phyloP scores from a whole-genome alignment of 192 early-diverging fungal genomes.

The Thamnidium elegans region DNA sequence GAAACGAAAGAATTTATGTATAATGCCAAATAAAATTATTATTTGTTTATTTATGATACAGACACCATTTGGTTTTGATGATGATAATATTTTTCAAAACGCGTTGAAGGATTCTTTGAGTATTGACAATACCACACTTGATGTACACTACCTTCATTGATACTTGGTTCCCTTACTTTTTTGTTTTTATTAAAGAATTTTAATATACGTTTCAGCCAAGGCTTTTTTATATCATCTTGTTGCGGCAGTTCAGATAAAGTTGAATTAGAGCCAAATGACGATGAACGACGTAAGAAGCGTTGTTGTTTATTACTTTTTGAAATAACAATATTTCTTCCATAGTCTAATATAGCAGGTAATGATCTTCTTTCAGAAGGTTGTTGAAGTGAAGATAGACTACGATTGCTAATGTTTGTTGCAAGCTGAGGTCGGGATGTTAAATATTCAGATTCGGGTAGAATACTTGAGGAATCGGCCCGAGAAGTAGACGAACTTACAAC shows the following conservation, averaged over 20 bases:
- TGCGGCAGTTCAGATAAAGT: background rate
- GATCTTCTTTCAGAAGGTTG: background rate
- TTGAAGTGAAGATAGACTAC: background rate
- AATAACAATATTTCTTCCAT: background rate
- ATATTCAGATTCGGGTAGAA: background rate
- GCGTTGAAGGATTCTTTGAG: background rate
- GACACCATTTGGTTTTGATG: background rate
- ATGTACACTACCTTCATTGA: background rate
- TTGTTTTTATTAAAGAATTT: background rate
- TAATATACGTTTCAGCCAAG: background rate
- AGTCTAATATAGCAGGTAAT: background rate
- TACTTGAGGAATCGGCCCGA: background rate
- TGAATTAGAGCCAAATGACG: background rate
- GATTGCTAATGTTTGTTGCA: background rate
- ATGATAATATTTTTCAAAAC: background rate
- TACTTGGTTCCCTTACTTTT: background rate
- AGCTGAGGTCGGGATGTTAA: background rate
- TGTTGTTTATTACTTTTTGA: background rate
- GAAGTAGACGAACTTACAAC: too few species aligned
- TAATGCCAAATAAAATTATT: background rate
- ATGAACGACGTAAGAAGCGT: background rate
- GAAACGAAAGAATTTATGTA: background rate
- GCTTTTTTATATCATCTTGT: background rate
- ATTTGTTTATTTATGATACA: background rate
- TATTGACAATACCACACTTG: constrained; percentile 6